Evolutionary conservation across 1,284 basidiomycete genomes (phyloP), one percentile per base, ranked within the genome.

Genomic region (Phaffia rhodozyma): DNA sequence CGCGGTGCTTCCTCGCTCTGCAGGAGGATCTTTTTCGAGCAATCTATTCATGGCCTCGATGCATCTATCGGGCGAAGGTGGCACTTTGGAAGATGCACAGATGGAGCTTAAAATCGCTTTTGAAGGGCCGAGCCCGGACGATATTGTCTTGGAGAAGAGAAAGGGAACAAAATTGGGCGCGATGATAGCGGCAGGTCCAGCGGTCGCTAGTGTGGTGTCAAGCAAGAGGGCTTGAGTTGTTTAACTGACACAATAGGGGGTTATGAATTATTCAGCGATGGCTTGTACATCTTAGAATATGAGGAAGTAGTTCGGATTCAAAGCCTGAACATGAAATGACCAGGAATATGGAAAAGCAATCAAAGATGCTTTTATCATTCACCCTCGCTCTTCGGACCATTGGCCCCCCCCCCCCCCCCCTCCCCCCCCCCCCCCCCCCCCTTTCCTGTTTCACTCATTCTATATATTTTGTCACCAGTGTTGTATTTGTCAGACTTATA

Each of bases 91-190:
- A 52, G 67, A 68, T 20, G 68, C 69, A 50, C 32, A 58, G 49
- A 62, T 64, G 30, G 66, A 51, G 23, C 53, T 60, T n/a, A 58
- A 49, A 6, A 57, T 60, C 21, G 74, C 72, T 2, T 76, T 76
- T 50, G 64, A 68, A 13, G 70, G 70, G 3, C 73, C 77, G 57
- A 81, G 79, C 67, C 81, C 81, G 27, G 81, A 82, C 66, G 81
- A 82, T 65, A 68, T 78, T 43, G 78, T 82, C 11, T 66, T 79
- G 56, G 70, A 75, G 50, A 78, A 76, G 51, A 70, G 79, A 61
- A 74, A 77, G 63, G 79, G 79, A 3, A 78, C 79, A 7, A 74
- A 70, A 32, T 43, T 73, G 1, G 75, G 29, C 47, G n/a, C 61
- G 11, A 55, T 27, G n/a, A 2, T 23, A 1, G 51, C 25, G 1